Evolutionary conservation across 495 filamentous ascomycete species (phyloP).

Genomic region (Aspergillus affinis): DNA sequence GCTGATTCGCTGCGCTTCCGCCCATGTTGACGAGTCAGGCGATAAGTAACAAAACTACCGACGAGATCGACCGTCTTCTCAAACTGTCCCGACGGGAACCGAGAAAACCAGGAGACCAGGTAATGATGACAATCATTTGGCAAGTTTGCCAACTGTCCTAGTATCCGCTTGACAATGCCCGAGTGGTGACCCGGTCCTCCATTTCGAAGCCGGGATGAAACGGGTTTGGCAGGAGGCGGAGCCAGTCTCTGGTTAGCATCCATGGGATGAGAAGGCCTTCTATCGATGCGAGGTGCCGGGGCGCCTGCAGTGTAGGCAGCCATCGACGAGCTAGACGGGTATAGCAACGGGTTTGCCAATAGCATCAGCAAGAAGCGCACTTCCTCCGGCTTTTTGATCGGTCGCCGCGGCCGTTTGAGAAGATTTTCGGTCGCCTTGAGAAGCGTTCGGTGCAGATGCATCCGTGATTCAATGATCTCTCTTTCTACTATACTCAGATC

Average conservation of each 20-base stretch:
- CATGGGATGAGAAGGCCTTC: constrained; percentile 31
- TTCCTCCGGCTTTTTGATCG: constrained; percentile 67
- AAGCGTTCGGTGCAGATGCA: constrained; percentile 66
- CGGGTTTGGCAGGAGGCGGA: constrained; percentile 21
- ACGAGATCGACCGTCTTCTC: constrained; percentile 72
- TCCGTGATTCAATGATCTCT: constrained; percentile 64
- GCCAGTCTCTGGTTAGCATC: constrained; percentile 18
- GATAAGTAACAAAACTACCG: constrained; percentile 78
- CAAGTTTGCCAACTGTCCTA: constrained; percentile 77
- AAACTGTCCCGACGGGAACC: constrained; percentile 67
- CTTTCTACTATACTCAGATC: constrained; percentile 52
- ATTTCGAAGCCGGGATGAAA: constrained; percentile 17
- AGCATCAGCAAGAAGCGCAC: constrained; percentile 81
- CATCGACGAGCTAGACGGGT: constrained; percentile 37
- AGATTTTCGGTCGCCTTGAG: constrained; percentile 82
- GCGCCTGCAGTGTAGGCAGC: constrained; percentile 12
- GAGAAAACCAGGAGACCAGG: constrained; percentile 82
- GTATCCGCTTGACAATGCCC: constrained; percentile 82
- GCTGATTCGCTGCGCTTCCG: constrained; percentile 58
- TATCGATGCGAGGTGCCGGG: constrained; percentile 19
- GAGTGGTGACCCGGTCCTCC: constrained; percentile 61
- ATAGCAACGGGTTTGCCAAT: constrained; percentile 76
- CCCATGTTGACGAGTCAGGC: constrained; percentile 70
- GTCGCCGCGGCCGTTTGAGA: constrained; percentile 79
- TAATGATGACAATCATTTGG: constrained; percentile 76